Base-by-base conservation (phyloP, 768 basidiomycete species). In the Serendipita indica region DNA sequence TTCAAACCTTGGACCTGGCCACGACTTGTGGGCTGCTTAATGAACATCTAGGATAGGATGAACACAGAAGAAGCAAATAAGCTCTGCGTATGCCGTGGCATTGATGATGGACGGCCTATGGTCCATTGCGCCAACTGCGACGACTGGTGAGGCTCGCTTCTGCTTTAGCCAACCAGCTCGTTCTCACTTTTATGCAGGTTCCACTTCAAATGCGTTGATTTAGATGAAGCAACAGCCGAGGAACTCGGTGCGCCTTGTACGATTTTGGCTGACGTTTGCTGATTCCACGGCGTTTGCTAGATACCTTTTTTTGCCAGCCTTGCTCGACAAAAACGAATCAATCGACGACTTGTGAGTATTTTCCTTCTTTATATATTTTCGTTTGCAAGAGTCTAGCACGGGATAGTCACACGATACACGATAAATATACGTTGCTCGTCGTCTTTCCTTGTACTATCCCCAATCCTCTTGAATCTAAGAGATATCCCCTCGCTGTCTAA, bases 21-120 rank as follows among this genome's bases (percentile, higher is more conserved):
- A 54, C 49, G 41, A 43, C 27, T 43, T 43, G 7, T n/a, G 18
- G 7, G 7, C 41, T 7, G 25, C 49, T 25, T 54, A 54, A 18
- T n/a, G n/a, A 43, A 43, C 7, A n/a, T n/a, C 49, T 33, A 45
- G 62, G 45, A 41, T 45, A 59, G 56, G 57, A 59, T 58, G 57
- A 60, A 30, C 16, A 45, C 60, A 5, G 61, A 62, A 45, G 60
- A 30, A 45, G 60, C 63, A 20, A 68, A 70, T 62, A 62, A 71
- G 4, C 74, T 77, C 63, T 90, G 88, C 71, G 69, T 76, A 0
- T 91, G 89, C 68, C 73, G 75, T 22, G 76, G 77, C 52, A 77
- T 76, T 35, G 83, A 89, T 67, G 83, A 88, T 71, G 87, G 84
- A 32, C 76, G 83, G 3, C 86, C 87, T 12, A 89, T 89, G 87